Evolutionary conservation across 257 asterid genomes (phyloP), one percentile per base, ranked within the genome.

Genomic region (Petunia secreta): DNA sequence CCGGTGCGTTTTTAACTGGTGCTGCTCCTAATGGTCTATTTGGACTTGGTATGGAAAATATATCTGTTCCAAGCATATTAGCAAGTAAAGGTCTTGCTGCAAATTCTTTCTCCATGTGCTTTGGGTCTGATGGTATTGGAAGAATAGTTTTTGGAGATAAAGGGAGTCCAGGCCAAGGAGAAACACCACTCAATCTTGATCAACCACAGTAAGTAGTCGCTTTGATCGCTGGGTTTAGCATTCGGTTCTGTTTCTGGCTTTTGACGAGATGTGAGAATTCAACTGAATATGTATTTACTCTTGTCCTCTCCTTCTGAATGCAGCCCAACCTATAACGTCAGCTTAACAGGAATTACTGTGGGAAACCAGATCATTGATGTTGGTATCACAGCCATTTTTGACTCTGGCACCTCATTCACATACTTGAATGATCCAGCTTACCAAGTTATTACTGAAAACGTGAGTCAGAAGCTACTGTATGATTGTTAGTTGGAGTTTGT

Each of bases 61-160:
- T 87, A 59, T 96, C 98, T 0, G 94, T 94, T 77, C 98, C 98
- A 39, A 96, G 97, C 89, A 85, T 85, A 41, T 86, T 96, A 88
- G 97, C 99, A 37, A 85, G 75, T 79, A 88, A 88, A 80, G 98
- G 99, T 38, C 89, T 96, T 6, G 87, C 93, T 13, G 91, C 97
- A 52, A 91, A 96, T 87, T 94, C 98, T 43, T 96, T 96, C 87
- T 94, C 98, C 55, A 92, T 94, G 99, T 96, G 99, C 85, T 96
- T 96, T 66, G 94, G 98, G n/a, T 85, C 81, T 15, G 93, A 94
- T 84, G 95, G 93, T 77, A 25, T 91, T 16, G 99, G 99, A 84
- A 91, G 98, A 86, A 94, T 96, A 7, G 91, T 89, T 11, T 96
- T 96, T 76, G 99, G 99, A 68, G 99, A 96, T 81, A 90, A 94